These are phyloP conservation scores for Sporisorium graminicola DNA, from an alignment of 1,284 basidiomycete species.

Conservation along the genomic window DNA sequence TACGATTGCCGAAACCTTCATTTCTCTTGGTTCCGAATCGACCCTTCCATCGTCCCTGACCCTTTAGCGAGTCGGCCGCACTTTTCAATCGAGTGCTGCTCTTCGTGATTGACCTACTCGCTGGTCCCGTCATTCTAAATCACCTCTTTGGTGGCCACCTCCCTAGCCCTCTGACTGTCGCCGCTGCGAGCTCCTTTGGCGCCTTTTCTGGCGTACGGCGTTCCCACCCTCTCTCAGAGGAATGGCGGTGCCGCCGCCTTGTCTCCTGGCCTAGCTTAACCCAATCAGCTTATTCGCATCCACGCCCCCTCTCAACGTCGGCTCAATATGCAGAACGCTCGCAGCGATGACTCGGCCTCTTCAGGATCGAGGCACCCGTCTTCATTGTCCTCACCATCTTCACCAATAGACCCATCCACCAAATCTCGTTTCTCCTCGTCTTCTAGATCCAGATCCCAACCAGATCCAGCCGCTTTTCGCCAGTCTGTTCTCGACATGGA, in stretches of 20 bases:
- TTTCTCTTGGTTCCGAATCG: background rate
- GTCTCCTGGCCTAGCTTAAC: constrained; percentile 13
- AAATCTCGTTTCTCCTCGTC: constrained; percentile 25
- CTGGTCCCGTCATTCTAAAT: background rate
- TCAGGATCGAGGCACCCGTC: background rate
- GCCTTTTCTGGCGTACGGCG: background rate
- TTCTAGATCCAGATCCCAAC: constrained; percentile 19
- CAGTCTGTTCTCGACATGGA: constrained; percentile 48
- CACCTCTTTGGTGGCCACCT: background rate
- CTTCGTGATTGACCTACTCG: background rate
- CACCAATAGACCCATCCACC: constrained; percentile 21
- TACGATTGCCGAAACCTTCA: background rate
- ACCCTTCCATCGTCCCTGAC: background rate
- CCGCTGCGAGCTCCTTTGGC: background rate
- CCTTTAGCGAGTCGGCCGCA: background rate
- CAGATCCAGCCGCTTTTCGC: constrained; percentile 18
- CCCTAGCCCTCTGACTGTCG: background rate
- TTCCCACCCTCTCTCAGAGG: constrained; percentile 8
- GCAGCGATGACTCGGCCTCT: constrained; percentile 6
- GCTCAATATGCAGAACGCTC: constrained; percentile 15
- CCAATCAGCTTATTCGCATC: background rate
- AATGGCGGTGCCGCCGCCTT: constrained; percentile 24
- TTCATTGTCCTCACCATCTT: constrained; percentile 17
- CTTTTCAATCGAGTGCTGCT: background rate
- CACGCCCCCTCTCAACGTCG: background rate